These are phyloP conservation scores for Cyberlindnera mrakii DNA, from an alignment of 805 yeast species.

Conservation along the genomic window DNA sequence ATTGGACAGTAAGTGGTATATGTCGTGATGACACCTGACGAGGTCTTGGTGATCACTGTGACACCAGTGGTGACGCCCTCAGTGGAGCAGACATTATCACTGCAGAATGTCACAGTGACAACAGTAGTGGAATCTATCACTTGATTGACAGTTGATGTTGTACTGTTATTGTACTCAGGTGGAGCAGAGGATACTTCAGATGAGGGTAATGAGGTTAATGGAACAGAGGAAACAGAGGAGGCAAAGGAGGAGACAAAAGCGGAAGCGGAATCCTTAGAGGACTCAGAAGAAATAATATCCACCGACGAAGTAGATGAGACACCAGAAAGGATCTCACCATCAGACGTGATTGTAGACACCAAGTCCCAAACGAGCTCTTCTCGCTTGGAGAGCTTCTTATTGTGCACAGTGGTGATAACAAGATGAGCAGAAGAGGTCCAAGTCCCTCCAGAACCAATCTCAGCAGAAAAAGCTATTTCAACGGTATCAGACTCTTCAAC, in stretches of 20 bases:
- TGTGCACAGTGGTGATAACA: slow-evolving; percentile 2
- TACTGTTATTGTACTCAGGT: no score
- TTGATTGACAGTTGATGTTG: no score
- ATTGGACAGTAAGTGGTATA: neutral
- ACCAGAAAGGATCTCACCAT: neutral
- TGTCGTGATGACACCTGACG: slow-evolving; percentile 7
- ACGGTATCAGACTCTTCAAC: neutral
- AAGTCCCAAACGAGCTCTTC: neutral
- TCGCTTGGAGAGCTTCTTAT: slow-evolving; percentile 2
- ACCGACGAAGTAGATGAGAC: neutral
- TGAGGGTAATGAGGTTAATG: slow-evolving; percentile 8
- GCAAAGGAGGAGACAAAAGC: slow-evolving; percentile 1
- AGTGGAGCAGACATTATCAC: slow-evolving; percentile 1
- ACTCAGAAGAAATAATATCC: neutral
- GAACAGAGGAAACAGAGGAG: slow-evolving; percentile 1
- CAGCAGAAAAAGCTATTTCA: neutral
- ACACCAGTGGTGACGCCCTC: slow-evolving; percentile 10
- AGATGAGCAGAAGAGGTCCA: neutral
- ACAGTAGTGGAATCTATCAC: slow-evolving; percentile 9
- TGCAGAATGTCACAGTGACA: slow-evolving; percentile 6
- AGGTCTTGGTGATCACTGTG: slow-evolving; percentile 24
- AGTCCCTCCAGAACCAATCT: neutral
- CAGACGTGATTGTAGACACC: neutral
- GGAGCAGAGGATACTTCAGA: no score
- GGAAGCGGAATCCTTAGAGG: slow-evolving; percentile 6